Evolutionary conservation across 2,329 filamentous ascomycete genomes (phyloP), one percentile per base, ranked within the genome.

Genomic region (Furcasterigmium furcatum): DNA sequence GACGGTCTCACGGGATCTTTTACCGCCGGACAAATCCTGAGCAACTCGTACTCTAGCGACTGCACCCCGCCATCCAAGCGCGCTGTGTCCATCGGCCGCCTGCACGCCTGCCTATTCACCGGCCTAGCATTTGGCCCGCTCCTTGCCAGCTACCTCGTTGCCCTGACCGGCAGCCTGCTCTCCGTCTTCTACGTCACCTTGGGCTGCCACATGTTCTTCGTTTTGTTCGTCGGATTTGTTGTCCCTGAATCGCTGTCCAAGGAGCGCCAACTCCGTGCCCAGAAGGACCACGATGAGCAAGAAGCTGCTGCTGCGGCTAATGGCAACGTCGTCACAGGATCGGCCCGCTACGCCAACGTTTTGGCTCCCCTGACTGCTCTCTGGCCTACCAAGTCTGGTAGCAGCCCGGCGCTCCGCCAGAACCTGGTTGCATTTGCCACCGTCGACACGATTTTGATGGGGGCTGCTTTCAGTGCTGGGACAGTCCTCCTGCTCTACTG

Each of bases 1-100:
- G 94, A 99, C 59, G 94, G 94, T 5, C 59, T 96, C 5, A 84
- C 84, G 9, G 94, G 94, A 8, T 96, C 91, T 1, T 96, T 96
- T 62, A 95, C 91, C 1, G 82, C 89, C 1, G 86, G 85, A 22
- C 87, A 86, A 38, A 71, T 85, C 18, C 71, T 95, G 47, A 84
- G 82, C 19, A 85, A 95, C 62, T 90, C 92, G 0, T 99, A 97
- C 64, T 85, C 88, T 12, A 85, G 89, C 34, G 94, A 99, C 64
- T 96, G 90, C 65, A 92, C 91, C 1, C 74, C 87, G 4, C 88
- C 91, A 0, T 85, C 87, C 24, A 82, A 81, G 58, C 83, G 94
- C 18, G 88, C 86, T 48, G 87, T 95, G 8, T 82, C 84, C 5
- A 94, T 97, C 63, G 91, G 90, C 7, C 92, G 91, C 61, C 85